phyloP scores from a whole-genome alignment of 192 early-diverging fungal species.

The Nowakowskiella sp. region DNA sequence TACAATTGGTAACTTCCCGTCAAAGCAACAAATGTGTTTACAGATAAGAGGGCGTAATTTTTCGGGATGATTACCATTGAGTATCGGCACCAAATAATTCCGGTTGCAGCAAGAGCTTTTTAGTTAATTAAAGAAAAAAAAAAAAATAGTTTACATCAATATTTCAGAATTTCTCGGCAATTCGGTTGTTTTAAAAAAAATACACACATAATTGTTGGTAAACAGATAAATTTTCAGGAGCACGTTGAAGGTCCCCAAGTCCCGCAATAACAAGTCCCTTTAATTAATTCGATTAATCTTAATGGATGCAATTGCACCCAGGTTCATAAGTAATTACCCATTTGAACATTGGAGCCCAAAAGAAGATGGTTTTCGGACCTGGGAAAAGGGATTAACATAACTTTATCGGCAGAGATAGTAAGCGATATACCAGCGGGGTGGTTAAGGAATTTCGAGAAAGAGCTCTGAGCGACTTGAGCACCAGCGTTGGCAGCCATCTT shows the following conservation, averaged over 20 bases:
- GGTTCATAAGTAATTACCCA: conserved; percentile 50
- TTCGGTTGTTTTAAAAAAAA: background rate
- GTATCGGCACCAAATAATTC: conserved; percentile 96
- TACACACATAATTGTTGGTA: conserved; percentile 64
- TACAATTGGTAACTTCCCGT: conserved; percentile 82
- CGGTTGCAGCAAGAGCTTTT: conserved; percentile 80
- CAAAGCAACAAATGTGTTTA: conserved; percentile 89
- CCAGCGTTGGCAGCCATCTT: conserved; percentile 30
- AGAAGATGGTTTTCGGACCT: conserved; percentile 97
- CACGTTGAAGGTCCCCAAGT: conserved; percentile 76
- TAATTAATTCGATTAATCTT: background rate
- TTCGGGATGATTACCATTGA: conserved; percentile 87
- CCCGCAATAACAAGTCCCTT: conserved; percentile 91
- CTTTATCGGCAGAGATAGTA: background rate
- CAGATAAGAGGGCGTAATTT: conserved; percentile 82
- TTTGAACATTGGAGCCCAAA: conserved; percentile 95
- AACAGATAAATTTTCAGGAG: conserved; percentile 81
- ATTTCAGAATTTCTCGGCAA: background rate
- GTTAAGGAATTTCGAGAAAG: conserved; percentile 65
- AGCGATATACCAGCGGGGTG: conserved; percentile 45
- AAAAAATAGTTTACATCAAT: background rate
- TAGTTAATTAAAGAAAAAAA: no score
- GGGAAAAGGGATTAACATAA: background rate
- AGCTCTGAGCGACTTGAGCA: conserved; percentile 44
- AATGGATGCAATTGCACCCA: conserved; percentile 14